Conservation (phyloP, 2,329 filamentous ascomycete genomes). For the Pseudogymnoascus pannorum region DNA sequence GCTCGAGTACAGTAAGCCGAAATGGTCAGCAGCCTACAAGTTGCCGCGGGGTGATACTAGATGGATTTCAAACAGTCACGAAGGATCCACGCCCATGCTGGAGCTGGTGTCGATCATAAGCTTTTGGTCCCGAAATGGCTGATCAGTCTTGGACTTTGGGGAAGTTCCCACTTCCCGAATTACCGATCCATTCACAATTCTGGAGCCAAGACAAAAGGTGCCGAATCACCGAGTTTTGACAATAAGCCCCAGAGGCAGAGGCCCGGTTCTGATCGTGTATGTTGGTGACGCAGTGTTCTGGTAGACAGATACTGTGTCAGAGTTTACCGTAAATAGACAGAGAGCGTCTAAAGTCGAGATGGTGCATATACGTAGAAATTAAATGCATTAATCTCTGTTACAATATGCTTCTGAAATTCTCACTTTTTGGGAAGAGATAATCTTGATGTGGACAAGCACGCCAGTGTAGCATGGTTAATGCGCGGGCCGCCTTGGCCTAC, state of each 20-base stretch:
- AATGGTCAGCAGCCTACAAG: too few relatives aligned
- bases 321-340: too few relatives aligned
- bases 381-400: too few relatives aligned
- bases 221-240: background rate
- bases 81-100: background rate
- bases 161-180: background rate
- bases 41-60: background rate
- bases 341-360: too few relatives aligned
- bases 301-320: too few relatives aligned
- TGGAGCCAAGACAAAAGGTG: background rate
- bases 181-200: background rate
- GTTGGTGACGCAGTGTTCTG: too few relatives aligned
- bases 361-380: too few relatives aligned
- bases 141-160: background rate
- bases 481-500: background rate
- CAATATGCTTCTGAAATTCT: too few relatives aligned
- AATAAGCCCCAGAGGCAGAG: background rate
- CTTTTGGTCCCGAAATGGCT: background rate
- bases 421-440: too few relatives aligned
- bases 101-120: background rate
- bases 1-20: too few relatives aligned
- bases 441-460: too few relatives aligned
- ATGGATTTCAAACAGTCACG: background rate
- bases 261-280: too few relatives aligned
- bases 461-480: background rate